Evolutionary conservation across 2,329 filamentous ascomycete genomes (phyloP).

Genomic region (Monilinia fructigena): DNA sequence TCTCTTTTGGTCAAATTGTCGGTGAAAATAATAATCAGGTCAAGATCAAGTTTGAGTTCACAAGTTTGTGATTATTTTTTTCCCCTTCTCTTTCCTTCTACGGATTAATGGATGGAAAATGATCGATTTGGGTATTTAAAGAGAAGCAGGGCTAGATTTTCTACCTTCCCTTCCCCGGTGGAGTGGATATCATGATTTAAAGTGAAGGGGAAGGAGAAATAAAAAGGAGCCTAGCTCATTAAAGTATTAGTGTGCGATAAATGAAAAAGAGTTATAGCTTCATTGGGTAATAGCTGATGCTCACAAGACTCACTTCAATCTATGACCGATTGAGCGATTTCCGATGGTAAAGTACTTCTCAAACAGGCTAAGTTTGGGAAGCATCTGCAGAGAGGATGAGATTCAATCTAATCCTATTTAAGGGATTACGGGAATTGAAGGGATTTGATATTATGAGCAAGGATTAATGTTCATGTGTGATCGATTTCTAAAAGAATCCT

Average conservation of each 20-base stretch:
- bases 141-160: constrained; percentile 9
- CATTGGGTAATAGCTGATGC: accelerated
- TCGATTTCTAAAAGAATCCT: neutral
- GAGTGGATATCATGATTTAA: constrained; percentile 1
- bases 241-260: neutral
- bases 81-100: too few species aligned
- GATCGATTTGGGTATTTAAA: neutral
- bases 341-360: neutral
- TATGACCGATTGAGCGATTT: neutral
- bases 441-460: neutral
- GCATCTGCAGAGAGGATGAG: accelerated
- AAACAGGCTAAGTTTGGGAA: neutral
- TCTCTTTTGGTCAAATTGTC: constrained; percentile 6
- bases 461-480: neutral
- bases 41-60: constrained; percentile 1
- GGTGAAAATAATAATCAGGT: constrained; percentile 8
- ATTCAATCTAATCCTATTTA: neutral
- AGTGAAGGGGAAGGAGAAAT: neutral
- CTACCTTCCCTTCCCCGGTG: constrained; percentile 10
- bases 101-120: neutral
- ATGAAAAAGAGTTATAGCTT: neutral
- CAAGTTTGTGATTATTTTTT: too few species aligned
- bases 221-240: neutral
- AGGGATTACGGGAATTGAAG: neutral
- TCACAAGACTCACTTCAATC: accelerated